Base-by-base conservation (phyloP, 352 stramenopile genomes). In the Phytophthora pini region DNA sequence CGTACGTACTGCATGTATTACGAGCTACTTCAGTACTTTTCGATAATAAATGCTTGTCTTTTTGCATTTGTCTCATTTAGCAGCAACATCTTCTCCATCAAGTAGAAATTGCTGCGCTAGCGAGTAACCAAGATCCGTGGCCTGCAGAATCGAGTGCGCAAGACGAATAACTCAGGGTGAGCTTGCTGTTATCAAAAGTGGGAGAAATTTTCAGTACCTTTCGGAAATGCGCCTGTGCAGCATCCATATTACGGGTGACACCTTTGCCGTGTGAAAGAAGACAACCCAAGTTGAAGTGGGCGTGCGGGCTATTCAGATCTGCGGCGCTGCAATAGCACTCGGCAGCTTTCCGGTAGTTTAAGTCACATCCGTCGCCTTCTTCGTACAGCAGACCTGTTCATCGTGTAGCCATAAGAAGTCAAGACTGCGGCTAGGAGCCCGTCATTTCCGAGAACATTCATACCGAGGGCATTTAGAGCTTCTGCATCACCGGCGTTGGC, bases 241-340 rank as follows among this genome's bases (percentile, higher is more conserved):
- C 73, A 13, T 85, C 75, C 0, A 65, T 27, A 56, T 92, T 87
- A 29, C 80, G 80, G 27, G 65, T 24, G 5, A 93, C 82, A 45
- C 83, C 84, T 64, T 90, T 91, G 47, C 87, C 83, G 22, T 82
- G 46, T 0, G 72, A 74, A 1, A 93, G 65, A 20, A 94, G 65
- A 38, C 82, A 91, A 5, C 80, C 87, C 17, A 92, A 74, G 51
- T 94, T 94, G 58, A 94, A 93, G 59, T 94, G 83, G 4, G 81
- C 82, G 55, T 93, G 80, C 1, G 83, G 72, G 39, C 68, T 82
- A 10, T 71, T 59, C 17, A 79, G 58, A 43, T 79, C 74, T 8
- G 79, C 74, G 1, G 83, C 84, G 49, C 62, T 61, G 11, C 79
- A 78, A 36, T 91, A 93, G 51, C 72, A 92, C 20, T 69, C 67